These are phyloP conservation scores for Aspergillus diversus DNA, from an alignment of 495 filamentous ascomycete species.

Conservation along the genomic window DNA sequence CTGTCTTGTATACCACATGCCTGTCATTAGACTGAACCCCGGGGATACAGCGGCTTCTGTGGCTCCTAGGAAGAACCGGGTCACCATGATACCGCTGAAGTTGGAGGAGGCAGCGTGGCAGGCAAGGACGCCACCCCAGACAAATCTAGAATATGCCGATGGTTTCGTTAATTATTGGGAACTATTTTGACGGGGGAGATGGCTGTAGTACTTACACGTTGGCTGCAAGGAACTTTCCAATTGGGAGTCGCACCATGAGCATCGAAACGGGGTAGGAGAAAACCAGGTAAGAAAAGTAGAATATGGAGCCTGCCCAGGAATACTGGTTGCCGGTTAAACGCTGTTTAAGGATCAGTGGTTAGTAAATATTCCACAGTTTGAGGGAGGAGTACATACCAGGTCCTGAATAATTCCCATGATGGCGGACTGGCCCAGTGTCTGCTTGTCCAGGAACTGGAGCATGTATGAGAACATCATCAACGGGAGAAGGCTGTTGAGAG, in stretches of 20 bases:
- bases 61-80: conserved; percentile 60
- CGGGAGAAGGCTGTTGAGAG: conserved; percentile 10
- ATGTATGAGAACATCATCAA: conserved; percentile 18
- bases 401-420: conserved; percentile 13
- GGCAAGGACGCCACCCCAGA: background rate
- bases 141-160: conserved; percentile 1
- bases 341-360: background rate
- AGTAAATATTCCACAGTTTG: background rate
- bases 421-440: conserved; percentile 2
- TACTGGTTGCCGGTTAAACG: conserved; percentile 10
- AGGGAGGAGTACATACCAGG: background rate
- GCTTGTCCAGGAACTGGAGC: conserved; percentile 19
- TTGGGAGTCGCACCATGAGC: background rate
- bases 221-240: conserved; percentile 3
- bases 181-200: background rate
- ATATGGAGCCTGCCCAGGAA: conserved; percentile 13
- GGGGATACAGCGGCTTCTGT: conserved; percentile 64
- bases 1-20: conserved; percentile 60
- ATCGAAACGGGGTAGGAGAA: background rate
- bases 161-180: background rate
- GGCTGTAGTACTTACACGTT: conserved; percentile 3
- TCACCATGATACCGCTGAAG: conserved; percentile 16
- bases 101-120: conserved; percentile 6
- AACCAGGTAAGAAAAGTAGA: conserved; percentile 8
- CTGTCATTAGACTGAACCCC: conserved; percentile 45